phyloP scores from a whole-genome alignment of 2,329 filamentous ascomycete species.

The Alternaria tenuissima region DNA sequence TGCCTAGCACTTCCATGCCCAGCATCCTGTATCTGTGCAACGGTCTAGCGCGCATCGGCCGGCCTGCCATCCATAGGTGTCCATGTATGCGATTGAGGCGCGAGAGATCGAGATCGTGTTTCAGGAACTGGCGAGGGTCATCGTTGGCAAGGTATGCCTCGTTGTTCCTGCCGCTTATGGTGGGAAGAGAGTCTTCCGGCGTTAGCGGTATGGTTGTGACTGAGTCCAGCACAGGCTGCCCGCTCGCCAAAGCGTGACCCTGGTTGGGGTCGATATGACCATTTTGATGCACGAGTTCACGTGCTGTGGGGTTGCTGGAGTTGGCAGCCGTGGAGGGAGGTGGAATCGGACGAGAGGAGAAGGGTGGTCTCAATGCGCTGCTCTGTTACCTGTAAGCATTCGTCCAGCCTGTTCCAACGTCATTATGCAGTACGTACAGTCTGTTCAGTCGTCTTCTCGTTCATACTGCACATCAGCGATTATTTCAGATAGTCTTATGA shows the following conservation, averaged over 20 bases:
- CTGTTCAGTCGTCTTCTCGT: slow-evolving; percentile 20
- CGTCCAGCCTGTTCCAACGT: neutral
- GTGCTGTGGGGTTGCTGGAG: slow-evolving; percentile 10
- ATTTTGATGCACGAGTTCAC: neutral
- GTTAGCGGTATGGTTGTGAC: slow-evolving; percentile 29
- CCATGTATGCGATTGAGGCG: slow-evolving; percentile 46
- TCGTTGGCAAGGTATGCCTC: slow-evolving; percentile 33
- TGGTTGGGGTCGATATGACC: neutral
- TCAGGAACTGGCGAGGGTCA: slow-evolving; percentile 38
- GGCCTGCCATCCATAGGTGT: slow-evolving; percentile 49
- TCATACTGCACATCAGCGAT: slow-evolving; percentile 20
- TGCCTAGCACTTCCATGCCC: slow-evolving; percentile 39
- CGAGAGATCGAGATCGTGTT: slow-evolving; percentile 39
- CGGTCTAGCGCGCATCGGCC: slow-evolving; percentile 46
- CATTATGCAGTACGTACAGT: slow-evolving; percentile 1
- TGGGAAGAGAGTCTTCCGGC: slow-evolving; percentile 44
- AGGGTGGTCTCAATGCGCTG: slow-evolving; percentile 31
- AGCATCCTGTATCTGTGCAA: slow-evolving; percentile 50
- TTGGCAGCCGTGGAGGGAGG: slow-evolving; percentile 15
- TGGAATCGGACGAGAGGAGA: slow-evolving; percentile 33
- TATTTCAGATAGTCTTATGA: slow-evolving; percentile 3
- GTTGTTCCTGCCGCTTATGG: slow-evolving; percentile 35
- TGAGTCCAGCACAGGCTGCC: slow-evolving; percentile 33
- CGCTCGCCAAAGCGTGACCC: neutral
- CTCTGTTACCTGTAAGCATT: slow-evolving; percentile 6